A percentile compares a stretch with the other conserved stretches of the same genome.
Evolutionary conservation across 768 basidiomycete species (phyloP).

Genomic region (Amyloporia xantha): DNA sequence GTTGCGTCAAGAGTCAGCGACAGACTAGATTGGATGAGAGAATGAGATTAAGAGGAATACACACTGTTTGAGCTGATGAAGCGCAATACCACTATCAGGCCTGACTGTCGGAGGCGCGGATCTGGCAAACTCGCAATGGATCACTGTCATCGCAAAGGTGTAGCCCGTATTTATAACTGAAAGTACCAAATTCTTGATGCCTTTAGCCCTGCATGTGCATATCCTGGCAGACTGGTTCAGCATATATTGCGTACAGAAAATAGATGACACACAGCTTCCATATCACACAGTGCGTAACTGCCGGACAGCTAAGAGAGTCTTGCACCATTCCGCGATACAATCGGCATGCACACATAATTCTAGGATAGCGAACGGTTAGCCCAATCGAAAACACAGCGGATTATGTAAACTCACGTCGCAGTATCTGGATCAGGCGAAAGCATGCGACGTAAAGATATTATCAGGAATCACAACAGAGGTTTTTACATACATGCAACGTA

Average conservation of each 20-base stretch:
- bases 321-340: conserved; percentile 7
- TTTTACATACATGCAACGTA: not conserved
- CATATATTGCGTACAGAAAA: no score
- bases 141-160: not conserved
- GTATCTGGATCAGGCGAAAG: not conserved
- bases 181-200: not conserved
- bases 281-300: not conserved
- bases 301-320: not conserved
- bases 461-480: not conserved
- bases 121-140: not conserved
- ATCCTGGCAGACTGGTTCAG: no score
- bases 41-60: no score
- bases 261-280: not conserved
- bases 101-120: not conserved
- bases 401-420: not conserved
- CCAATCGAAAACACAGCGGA: not conserved
- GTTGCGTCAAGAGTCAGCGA: no score
- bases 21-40: no score
- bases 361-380: not conserved
- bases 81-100: no score
- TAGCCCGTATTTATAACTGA: not conserved
- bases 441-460: not conserved
- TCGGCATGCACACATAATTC: conserved; percentile 3
- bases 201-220: not conserved
- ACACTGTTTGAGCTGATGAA: no score